Percentiles rank a stretch among this genome's conserved stretches.
Evolutionary conservation across 768 basidiomycete species (phyloP).

Genomic region (Thelephora ganbajun): DNA sequence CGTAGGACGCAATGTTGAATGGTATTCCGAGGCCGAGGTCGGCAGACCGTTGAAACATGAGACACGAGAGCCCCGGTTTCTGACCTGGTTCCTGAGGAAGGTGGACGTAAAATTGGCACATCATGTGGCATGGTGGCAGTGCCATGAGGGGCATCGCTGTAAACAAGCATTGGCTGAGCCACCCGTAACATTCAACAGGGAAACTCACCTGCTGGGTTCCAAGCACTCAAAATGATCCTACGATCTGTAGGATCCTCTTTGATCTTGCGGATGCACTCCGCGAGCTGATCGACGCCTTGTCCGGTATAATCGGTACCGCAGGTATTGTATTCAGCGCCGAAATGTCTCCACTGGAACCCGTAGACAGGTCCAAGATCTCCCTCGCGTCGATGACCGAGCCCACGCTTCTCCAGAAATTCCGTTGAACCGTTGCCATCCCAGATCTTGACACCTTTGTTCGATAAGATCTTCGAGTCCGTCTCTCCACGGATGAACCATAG

Average conservation of each 20-base stretch:
- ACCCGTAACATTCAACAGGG: neutral
- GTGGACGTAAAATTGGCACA: slow-evolving; percentile 98
- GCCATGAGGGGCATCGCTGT: slow-evolving; percentile 91
- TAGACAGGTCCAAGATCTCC: slow-evolving; percentile 97
- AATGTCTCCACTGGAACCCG: slow-evolving; percentile 94
- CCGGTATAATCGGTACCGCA: slow-evolving; percentile 67
- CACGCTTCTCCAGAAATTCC: slow-evolving; percentile 74
- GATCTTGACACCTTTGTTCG: slow-evolving; percentile 79
- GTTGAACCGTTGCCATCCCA: slow-evolving; percentile 96
- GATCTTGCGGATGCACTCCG: slow-evolving; percentile 84
- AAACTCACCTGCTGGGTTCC: slow-evolving; percentile 90
- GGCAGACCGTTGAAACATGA: slow-evolving; percentile 97
- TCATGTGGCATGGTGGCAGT: slow-evolving; percentile 95
- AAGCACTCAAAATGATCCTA: slow-evolving; percentile 88
- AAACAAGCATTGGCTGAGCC: neutral
- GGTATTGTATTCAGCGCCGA: slow-evolving; percentile 71
- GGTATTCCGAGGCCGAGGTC: slow-evolving; percentile 96
- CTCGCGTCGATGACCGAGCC: slow-evolving; percentile 70
- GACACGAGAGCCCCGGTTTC: slow-evolving; percentile 73
- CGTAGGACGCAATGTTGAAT: slow-evolving; percentile 99
- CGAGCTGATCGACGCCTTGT: slow-evolving; percentile 84
- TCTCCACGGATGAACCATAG: slow-evolving; percentile 85
- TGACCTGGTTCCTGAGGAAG: slow-evolving; percentile 44
- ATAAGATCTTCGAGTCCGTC: slow-evolving; percentile 68
- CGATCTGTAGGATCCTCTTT: slow-evolving; percentile 87